Conservation (phyloP, 78 protist species). For the Emiliania huxleyi region DNA sequence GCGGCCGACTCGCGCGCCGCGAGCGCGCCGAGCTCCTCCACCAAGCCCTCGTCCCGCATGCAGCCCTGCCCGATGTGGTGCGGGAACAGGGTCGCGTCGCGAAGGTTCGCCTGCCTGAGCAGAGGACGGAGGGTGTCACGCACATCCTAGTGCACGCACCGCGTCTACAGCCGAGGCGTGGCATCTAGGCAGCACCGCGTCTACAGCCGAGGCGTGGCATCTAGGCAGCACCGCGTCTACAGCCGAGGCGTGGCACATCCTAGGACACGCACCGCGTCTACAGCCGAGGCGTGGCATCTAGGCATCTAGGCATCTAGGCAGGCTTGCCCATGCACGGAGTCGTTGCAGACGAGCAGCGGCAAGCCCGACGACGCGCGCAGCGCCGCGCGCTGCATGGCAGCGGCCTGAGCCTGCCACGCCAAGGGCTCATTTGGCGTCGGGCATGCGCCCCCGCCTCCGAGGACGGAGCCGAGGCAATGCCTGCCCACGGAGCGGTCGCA, state of each 20-base stretch:
- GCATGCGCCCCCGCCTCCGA: not conserved
- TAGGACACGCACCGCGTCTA: too few relatives aligned
- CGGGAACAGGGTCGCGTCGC: not conserved
- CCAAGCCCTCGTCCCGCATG: not conserved
- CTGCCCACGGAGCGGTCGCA: not conserved
- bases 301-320: too few relatives aligned
- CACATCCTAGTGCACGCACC: too few relatives aligned
- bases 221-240: too few relatives aligned
- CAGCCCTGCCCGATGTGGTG: slow-evolving; percentile 16
- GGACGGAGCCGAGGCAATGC: not conserved
- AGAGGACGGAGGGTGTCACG: too few relatives aligned
- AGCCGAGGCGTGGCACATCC: too few relatives aligned
- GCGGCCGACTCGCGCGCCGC: not conserved
- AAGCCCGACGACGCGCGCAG: not conserved
- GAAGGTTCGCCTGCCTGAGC: not conserved
- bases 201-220: too few relatives aligned
- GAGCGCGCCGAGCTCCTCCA: not conserved
- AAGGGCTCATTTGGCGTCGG: not conserved
- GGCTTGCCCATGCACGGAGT: not conserved
- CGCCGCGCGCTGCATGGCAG: not conserved
- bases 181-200: too few relatives aligned
- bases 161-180: too few relatives aligned
- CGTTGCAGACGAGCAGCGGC: not conserved
- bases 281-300: too few relatives aligned
- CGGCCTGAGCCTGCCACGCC: not conserved